These are phyloP conservation scores for Petunia axillaris DNA, from an alignment of 257 asterid genomes.

Conservation along the genomic window DNA sequence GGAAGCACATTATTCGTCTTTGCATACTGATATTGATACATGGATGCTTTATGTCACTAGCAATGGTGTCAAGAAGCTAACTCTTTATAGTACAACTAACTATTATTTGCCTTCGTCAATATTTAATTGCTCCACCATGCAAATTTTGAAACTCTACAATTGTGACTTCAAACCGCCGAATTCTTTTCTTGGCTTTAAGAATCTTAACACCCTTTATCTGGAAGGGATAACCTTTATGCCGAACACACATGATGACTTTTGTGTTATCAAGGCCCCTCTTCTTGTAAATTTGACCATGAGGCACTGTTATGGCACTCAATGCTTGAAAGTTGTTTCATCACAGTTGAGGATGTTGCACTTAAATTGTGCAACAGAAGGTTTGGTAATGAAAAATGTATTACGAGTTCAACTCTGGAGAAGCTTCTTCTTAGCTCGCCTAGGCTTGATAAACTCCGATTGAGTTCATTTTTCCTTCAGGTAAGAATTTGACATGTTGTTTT, in stretches of 20 bases:
- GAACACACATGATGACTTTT: too few species aligned
- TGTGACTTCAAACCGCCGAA: background rate
- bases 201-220: background rate
- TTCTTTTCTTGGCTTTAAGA: background rate
- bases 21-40: background rate
- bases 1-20: background rate
- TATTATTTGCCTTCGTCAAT: background rate
- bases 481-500: background rate
- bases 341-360: too few species aligned
- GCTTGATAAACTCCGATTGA: background rate
- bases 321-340: background rate
- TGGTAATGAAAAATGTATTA: too few species aligned
- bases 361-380: too few species aligned
- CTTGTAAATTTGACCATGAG: too few species aligned
- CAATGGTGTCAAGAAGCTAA: conserved; percentile 20
- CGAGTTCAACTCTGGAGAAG: background rate
- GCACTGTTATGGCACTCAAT: too few species aligned
- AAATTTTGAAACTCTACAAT: background rate
- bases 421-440: background rate
- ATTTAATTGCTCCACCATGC: background rate
- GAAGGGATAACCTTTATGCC: too few species aligned
- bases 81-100: background rate
- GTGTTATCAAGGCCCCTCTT: too few species aligned
- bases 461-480: conserved; percentile 12
- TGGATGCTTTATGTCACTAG: conserved; percentile 24